Evolutionary conservation across 352 stramenopile genomes (phyloP), one percentile per base, ranked within the genome.

Genomic region (Globisporangium echinulatum): DNA sequence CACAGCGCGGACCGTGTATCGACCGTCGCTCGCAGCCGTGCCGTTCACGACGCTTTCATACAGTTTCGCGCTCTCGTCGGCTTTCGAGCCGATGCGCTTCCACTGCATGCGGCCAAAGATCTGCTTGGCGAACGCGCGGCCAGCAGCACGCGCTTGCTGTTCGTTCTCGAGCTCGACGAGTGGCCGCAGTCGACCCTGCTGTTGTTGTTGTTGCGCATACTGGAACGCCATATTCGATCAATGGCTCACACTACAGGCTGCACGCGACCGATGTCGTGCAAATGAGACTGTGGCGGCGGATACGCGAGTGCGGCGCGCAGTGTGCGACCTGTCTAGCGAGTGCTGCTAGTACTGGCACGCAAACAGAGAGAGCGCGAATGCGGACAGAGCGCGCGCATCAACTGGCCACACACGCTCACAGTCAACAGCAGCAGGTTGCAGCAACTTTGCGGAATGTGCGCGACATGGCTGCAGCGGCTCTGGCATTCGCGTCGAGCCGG

Each of bases 51-150:
- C 54, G 63, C 64, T 73, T 52, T 88, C 81, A 58, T 82, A 88
- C 36, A 90, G 72, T 58, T 87, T 75, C 33, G 79, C 75, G 55
- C 75, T 67, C 49, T 86, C 81, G 58, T 74, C 67, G 3, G 77
- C 63, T 17, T 84, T 64, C 15, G 69, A 63, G 11, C 64, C 71
- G 58, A 88, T 82, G 55, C 79, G 75, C 52, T 87, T 88, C 81
- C 81, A 88, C 36, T 75, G 74, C 69, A 82, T 77, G 37, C 76
- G 75, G 52, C 75, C 67, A 68, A 88, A 88, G 54, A 90, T 81
- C 57, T 87, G 69, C 56, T 89, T 88, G 59, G 79, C 79, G n/a
- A 75, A 74, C 5, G 61, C 61, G 43, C 82, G 82, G 6, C 82
- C 82, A 44, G 54, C 70, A 19, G 69, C 59, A 39, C 79, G 82